Evolutionary conservation across 2,329 filamentous ascomycete species (phyloP), one percentile per base, ranked within the genome.

Genomic region (Apiospora malaysiana): DNA sequence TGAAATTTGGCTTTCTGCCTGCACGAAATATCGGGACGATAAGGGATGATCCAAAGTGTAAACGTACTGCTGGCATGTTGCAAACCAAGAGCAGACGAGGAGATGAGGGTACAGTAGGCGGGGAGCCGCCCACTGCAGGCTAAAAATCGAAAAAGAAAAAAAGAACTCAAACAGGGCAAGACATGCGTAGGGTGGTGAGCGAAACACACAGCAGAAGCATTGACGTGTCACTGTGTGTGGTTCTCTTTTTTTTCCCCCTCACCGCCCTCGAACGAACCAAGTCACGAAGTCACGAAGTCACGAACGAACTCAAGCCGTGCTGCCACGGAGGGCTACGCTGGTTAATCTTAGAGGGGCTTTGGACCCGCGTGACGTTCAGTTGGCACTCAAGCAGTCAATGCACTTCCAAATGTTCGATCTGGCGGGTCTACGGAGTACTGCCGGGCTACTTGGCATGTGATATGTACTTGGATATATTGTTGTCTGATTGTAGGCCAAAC

Each of bases 361-460:
- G 51, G 51, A 32, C 51, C 51, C 56, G 56, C 27, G 56, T 63
- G 56, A 32, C 56, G 56, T 63, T 63, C 32, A n/a, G 56, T 63
- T 63, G 56, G 56, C 56, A 32, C 32, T 32, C 32, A 32, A 32
- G 32, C 32, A 32, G 32, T 32, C 32, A 32, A 32, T 3, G 32
- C 32, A 63, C 32, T 40, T 40, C 40, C 40, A 42, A 42, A 42
- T 42, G 40, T 14, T 42, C 27, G 56, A 63, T 63, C 56, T 63
- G 56, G 56, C 56, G 56, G 56, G 56, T 63, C 32, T 63, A 32
- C 32, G 6, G 32, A 32, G 32, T 32, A 16, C 27, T 59, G 6
- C 47, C 47, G 9, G 27, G 27, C 51, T 59, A 59, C 51, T 59
- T 63, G 56, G 56, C 56, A 63, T 63, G 56, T 63, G 56, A 63